Base-by-base conservation (phyloP, 768 basidiomycete genomes). In the Tubosaeta brunneosetosa region DNA sequence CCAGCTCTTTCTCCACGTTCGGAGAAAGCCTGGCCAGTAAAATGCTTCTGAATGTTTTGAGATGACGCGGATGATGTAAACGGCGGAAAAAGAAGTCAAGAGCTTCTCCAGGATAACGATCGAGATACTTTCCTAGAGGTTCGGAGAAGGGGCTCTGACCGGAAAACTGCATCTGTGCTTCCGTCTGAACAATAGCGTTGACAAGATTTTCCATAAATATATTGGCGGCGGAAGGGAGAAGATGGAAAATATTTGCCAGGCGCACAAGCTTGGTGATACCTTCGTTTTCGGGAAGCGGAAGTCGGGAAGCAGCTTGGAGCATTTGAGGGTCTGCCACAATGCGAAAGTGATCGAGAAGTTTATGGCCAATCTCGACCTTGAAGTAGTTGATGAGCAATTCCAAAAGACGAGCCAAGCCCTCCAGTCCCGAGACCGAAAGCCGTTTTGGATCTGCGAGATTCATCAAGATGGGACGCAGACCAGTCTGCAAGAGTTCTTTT, bases 281-380 rank as follows among this genome's bases (percentile, higher is more conserved):
- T 62, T 93, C 89, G 55, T 94, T 94, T 56, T 95, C 92, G 14
- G 83, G 79, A 22, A 91, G 74, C 1, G 93, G 90, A 5, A 88
- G 77, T 52, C 84, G 82, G 0, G 92, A 84, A 0, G 94, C 88
- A 44, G 82, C 83, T 52, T 81, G 79, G 26, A 97, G 77, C 75
- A 91, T 85, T 58, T 86, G 85, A 13, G 91, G 87, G 62, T 95
- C 93, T 25, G 95, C 91, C 19, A 99, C 86, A 34, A 88, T 84
- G 40, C 87, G 85, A 73, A 95, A 97, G 67, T 99, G 97, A 62
- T 98, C 97, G 19, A 99, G 77, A 7, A 99, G 82, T 71, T 99
- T 99, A 68, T 91, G 83, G 1, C 97, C 97, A 54, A 99, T 98
- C 73, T 99, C 97, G 16, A 99, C 95, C 69, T 97, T 98, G 84